Evolutionary conservation across 1,139 yeast species (phyloP).

Genomic region (Pneumocystis oryctolagi): DNA sequence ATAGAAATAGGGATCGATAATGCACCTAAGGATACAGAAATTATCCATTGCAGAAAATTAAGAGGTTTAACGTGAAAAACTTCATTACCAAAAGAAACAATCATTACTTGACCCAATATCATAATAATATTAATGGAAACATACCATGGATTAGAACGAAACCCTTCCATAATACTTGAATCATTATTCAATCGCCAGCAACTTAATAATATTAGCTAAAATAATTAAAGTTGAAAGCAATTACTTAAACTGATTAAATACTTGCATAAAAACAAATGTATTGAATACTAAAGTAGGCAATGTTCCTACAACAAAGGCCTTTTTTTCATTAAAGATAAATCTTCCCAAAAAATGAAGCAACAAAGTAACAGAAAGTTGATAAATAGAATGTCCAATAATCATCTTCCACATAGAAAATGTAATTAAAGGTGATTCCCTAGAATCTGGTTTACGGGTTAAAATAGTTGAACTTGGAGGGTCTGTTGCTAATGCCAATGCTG

Average conservation of each 20-base stretch:
- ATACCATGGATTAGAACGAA: slow-evolving; percentile 72
- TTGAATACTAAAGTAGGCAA: slow-evolving; percentile 74
- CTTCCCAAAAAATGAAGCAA: slow-evolving; percentile 65
- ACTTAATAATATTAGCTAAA: slow-evolving; percentile 27
- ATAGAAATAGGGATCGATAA: slow-evolving; percentile 69
- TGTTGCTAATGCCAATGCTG: slow-evolving; percentile 94
- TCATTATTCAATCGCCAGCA: slow-evolving; percentile 86
- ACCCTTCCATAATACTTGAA: slow-evolving; percentile 68
- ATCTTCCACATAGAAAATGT: slow-evolving; percentile 95
- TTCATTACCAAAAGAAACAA: slow-evolving; percentile 95
- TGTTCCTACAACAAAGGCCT: slow-evolving; percentile 26
- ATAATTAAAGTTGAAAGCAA: neutral
- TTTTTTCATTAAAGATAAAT: slow-evolving; percentile 31
- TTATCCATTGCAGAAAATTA: slow-evolving; percentile 77
- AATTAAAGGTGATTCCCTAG: slow-evolving; percentile 65
- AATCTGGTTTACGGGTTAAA: slow-evolving; percentile 70
- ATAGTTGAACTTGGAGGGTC: slow-evolving; percentile 84
- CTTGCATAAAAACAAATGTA: slow-evolving; percentile 94
- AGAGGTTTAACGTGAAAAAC: slow-evolving; percentile 74
- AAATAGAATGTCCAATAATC: slow-evolving; percentile 75
- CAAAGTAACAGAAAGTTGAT: slow-evolving; percentile 69
- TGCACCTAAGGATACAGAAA: slow-evolving; percentile 72
- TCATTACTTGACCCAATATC: slow-evolving; percentile 68
- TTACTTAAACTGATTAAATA: slow-evolving; percentile 57
- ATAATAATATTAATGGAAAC: slow-evolving; percentile 55